Evolutionary conservation across 1,284 basidiomycete genomes (phyloP), one percentile per base, ranked within the genome.

Genomic region (Vanrija sp.): DNA sequence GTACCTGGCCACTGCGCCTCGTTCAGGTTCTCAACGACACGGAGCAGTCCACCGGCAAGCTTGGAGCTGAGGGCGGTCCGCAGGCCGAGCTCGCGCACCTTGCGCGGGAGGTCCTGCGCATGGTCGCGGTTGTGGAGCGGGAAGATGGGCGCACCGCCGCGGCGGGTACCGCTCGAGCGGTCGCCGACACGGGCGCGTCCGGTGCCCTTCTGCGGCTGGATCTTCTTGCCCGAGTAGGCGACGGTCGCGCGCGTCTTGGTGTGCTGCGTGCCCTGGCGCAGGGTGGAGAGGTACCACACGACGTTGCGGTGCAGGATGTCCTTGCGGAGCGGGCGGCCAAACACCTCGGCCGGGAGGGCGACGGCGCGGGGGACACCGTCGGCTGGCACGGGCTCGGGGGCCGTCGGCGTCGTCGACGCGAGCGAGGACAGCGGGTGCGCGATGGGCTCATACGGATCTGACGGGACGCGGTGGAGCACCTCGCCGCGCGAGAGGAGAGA

Each of bases 241-340:
- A 98, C 91, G 71, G 98, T 91, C 26, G 84, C 85, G 53, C 96
- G 86, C 38, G 87, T 91, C 78, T 97, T 97, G 26, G 93, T 97
- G 10, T 58, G 63, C 60, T 71, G 69, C 19, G 69, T 71, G 5
- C 74, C 75, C 65, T 91, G 86, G 34, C 95, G 88, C 43, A 93
- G 82, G 7, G 85, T 84, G 65, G 96, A 91, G 28, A 89, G 86
- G 74, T 96, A 85, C 72, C 96, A 91, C 9, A 90, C 85, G 40
- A 93, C 87, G 67, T 93, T 95, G 53, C 91, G 83, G 75, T 98
- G 95, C 10, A 98, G 84, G 58, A 98, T 89, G 72, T 98, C 93
- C 19, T 86, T 83, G 49, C 95, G 88, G 43, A 95, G 85, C 29
- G 89, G 88, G 61, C 90, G 86, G 64, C 83, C 81, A 76, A 98